Base-by-base conservation (phyloP, 192 early-diverging fungal genomes). In the Backusella westeae region DNA sequence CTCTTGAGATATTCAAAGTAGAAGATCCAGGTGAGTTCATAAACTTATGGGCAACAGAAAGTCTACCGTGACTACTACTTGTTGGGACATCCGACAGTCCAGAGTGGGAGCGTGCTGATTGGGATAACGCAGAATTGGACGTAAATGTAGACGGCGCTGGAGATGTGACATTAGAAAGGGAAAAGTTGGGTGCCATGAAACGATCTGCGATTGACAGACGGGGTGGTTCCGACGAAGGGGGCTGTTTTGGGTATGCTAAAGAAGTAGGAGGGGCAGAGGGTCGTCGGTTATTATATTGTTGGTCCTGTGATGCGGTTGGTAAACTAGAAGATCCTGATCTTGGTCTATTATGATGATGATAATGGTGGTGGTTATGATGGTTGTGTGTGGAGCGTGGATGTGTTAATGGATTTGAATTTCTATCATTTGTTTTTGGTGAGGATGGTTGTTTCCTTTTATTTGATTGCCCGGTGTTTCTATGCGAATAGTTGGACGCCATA, bases 171-270 rank as follows among this genome's bases (percentile, higher is more conserved):
- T 38, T 26, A 44, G 26, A 63, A 63, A 14, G 56, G 56, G 56
- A 29, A 41, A 75, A 32, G 9, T 35, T 41, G 21, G 70, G 70
- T 8, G 32, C 17, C 70, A 72, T 72, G 0, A 72, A 72, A 26
- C 70, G 70, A 26, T 72, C 70, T 17, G 70, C 70, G 32, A 72
- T 72, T 26, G 70, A 72, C 44, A 72, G 44, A 21, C 42, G 38
- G 21, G 70, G 70, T 44, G 21, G 23, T 19, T 29, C 23, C 9
- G 70, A 42, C 10, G 29, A 19, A 32, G 70, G 56, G 23, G 56
- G 56, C 23, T 63, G 56, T 29, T 63, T 63, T 63, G 56, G 1
- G 21, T 49, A 44, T 44, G 15, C 17, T 49, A 19, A n/a, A 44
- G 42, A 44, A n/a, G 46, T 6, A 49, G 46, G 17, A 49, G 46